These are phyloP conservation scores for Trypanosoma mega DNA, from an alignment of 208 protist species.

Conservation along the genomic window DNA sequence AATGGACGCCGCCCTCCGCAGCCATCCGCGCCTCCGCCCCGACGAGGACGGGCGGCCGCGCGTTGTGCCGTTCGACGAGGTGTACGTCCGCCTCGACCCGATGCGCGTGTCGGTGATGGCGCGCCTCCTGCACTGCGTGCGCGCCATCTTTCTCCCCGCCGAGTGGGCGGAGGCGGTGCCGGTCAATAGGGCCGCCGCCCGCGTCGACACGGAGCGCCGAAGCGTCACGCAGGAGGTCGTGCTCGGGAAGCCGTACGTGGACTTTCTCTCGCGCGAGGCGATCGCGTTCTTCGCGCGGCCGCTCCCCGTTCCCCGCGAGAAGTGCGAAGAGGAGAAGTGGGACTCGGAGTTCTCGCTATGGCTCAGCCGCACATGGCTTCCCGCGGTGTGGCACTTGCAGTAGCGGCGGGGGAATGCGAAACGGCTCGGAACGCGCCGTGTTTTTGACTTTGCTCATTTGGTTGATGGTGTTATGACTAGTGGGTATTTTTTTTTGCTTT, in stretches of 20 bases:
- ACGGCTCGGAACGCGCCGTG: too few relatives aligned
- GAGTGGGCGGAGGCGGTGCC: conserved; percentile 36
- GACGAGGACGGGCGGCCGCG: conserved; percentile 8
- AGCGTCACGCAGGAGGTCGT: conserved; percentile 55
- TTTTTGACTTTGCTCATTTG: too few relatives aligned
- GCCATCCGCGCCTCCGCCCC: conserved; percentile 55
- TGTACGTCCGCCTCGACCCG: conserved; percentile 59
- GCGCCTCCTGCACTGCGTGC: conserved; percentile 49
- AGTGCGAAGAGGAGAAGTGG: conserved; percentile 1
- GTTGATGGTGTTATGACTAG: too few relatives aligned
- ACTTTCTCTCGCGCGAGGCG: conserved; percentile 47
- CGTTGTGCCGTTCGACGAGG: conserved; percentile 48
- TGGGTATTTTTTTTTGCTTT: too few relatives aligned
- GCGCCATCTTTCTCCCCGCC: conserved; percentile 48
- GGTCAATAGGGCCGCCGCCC: conserved; percentile 9
- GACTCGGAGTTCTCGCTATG: conserved; percentile 9
- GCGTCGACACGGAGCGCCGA: conserved; percentile 42
- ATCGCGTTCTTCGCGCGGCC: conserved; percentile 40
- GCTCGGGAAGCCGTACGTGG: conserved; percentile 57
- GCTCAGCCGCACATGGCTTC: conserved; percentile 15
- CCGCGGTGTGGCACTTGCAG: conserved; percentile 5
- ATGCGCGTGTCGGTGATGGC: conserved; percentile 73
- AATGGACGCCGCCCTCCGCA: conserved; percentile 37
- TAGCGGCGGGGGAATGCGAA: too few relatives aligned
- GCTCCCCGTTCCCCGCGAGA: conserved; percentile 15